Evolutionary conservation across 805 yeast genomes (phyloP).

Genomic region (Kuraishia borneana): DNA sequence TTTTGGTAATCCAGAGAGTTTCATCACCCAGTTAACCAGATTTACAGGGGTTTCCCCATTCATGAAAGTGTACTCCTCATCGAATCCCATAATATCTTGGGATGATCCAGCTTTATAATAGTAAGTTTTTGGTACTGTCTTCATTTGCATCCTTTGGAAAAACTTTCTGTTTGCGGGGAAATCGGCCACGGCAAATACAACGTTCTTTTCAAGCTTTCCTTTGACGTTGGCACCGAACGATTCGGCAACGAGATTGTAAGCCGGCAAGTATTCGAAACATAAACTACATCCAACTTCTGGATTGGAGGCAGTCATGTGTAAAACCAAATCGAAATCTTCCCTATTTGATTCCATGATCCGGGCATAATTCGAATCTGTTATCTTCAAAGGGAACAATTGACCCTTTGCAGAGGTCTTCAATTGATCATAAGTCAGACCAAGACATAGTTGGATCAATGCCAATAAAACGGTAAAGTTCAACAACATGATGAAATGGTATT

Average conservation of each 20-base stretch:
- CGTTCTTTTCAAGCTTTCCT: constrained; percentile 36
- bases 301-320: constrained; percentile 63
- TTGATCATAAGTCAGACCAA: constrained; percentile 3
- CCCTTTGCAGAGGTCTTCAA: constrained; percentile 5
- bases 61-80: constrained; percentile 32
- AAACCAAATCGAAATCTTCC: constrained; percentile 53
- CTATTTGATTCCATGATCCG: constrained; percentile 49
- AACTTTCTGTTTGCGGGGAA: constrained; percentile 43
- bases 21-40: constrained; percentile 21
- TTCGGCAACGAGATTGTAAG: constrained; percentile 44
- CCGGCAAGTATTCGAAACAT: constrained; percentile 64
- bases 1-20: constrained; percentile 19
- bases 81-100: constrained; percentile 16
- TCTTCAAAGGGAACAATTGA: constrained; percentile 22
- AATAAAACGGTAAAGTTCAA: too few relatives aligned
- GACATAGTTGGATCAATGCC: constrained; percentile 1
- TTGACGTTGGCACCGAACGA: constrained; percentile 38
- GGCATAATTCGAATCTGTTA: constrained; percentile 54
- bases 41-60: constrained; percentile 26
- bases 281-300: constrained; percentile 66
- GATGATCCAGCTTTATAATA: constrained; percentile 27
- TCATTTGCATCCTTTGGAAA: constrained; percentile 42
- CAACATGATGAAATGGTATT: too few relatives aligned
- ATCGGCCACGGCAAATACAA: constrained; percentile 71
- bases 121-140: constrained; percentile 70